Conservation (phyloP, 371 early-diverging fungal species). For the Mucor indicus region DNA sequence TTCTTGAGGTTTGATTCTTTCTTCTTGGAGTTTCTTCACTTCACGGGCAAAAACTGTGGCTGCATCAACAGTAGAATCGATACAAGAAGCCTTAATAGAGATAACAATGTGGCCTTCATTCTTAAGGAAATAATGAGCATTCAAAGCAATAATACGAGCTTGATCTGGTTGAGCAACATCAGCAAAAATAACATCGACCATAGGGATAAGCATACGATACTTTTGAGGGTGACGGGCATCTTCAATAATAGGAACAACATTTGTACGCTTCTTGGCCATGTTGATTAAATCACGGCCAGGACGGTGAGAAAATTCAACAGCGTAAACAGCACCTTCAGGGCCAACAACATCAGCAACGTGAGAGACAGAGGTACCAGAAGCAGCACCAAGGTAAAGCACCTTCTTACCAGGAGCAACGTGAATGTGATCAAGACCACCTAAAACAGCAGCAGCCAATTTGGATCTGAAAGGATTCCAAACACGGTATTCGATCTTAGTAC, state of each 20-base stretch:
- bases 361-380: constrained; percentile 99
- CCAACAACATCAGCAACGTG: constrained; percentile 99
- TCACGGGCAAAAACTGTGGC: constrained; percentile 98
- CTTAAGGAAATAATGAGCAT: constrained; percentile 99
- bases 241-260: constrained; percentile 99
- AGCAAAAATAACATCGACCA: constrained; percentile 99
- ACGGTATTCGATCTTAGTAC: constrained; percentile 98
- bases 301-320: constrained; percentile 99
- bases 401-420: constrained; percentile 97
- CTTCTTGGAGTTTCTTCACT: constrained; percentile 98
- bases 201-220: constrained; percentile 99
- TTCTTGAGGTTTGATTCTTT: constrained; percentile 99
- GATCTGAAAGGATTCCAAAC: constrained; percentile 99
- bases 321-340: constrained; percentile 98
- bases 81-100: constrained; percentile 99
- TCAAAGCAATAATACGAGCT: constrained; percentile 99
- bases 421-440: constrained; percentile 98
- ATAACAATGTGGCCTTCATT: constrained; percentile 98
- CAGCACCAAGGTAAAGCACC: constrained; percentile 99
- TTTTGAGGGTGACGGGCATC: constrained; percentile 99
- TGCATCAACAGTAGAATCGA: constrained; percentile 99
- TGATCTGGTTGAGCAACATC: constrained; percentile 99
- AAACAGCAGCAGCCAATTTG: constrained; percentile 99
- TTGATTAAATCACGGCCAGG: constrained; percentile 99
- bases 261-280: constrained; percentile 99